Base-by-base conservation (phyloP, 164 flowering plant genomes). In the Paratinospora sagittata region DNA sequence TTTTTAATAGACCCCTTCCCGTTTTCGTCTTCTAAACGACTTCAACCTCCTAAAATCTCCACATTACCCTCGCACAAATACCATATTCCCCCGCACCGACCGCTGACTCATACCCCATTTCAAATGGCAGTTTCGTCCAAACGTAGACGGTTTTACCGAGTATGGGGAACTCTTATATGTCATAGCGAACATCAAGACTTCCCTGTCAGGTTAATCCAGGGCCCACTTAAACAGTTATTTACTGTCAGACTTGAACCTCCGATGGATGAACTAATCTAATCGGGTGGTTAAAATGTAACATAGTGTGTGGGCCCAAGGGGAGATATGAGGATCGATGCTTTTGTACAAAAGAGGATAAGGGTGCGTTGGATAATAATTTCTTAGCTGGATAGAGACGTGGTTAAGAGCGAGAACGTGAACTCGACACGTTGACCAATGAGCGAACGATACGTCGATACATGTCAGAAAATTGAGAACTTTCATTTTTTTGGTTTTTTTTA, bases 121-220 rank as follows among this genome's bases (percentile, higher is more conserved):
- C 8, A 3, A 43, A 12, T 11, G 47, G 47, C 47, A 3, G 26
- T 66, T 64, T 67, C 74, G 71, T 24, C 70, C 70, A 52, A 7
- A 26, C 0, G 14, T 19, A 43, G 74, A 78, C 82, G 79, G 81
- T 68, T 70, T 67, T 47, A 41, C 70, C 83, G 65, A 81, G 77
- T 58, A 63, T 34, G 61, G 19, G 61, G 21, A 55, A 55, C 47
- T n/a, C 19, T 55, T 21, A 6, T 6, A 19, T 55, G 61, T 19
- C 24, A 3, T 23, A 21, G 4, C 61, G 21, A 55, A 55, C 61
- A 55, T 55, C 24, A 55, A 55, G 21, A 43, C 1, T 14, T 43
- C 13, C 47, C 47, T 43, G 47, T 9, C 47, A 43, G 13, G 0
- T 14, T 2, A 9, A 9, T 43, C 47, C 1, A 6, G 14, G 14